Base-by-base conservation (phyloP, 768 basidiomycete genomes). In the Suillus bovinus region DNA sequence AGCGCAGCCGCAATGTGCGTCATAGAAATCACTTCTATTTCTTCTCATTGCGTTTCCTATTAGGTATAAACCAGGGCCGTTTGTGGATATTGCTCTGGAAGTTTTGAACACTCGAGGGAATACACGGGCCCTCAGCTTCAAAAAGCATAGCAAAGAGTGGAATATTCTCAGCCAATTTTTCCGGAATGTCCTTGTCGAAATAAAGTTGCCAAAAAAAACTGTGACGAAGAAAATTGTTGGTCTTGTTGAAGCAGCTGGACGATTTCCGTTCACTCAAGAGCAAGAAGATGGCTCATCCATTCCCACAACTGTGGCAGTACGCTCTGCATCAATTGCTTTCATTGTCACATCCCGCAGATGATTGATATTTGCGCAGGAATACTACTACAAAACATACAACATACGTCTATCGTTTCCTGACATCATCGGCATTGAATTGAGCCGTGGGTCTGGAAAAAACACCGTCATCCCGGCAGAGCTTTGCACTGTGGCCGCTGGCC, bases 391-490 rank as follows among this genome's bases (percentile, higher is more conserved):
- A 7, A 72, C 76, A 0, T 73, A 84, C 58, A 77, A 77, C 29
- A 69, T 76, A 0, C 66, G 62, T 0, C 61, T 84, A 16, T 36
- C 63, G 20, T 70, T 70, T 64, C 81, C 81, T 0, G 70, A 69
- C 0, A 75, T 76, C 16, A 67, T 82, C 39, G 83, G 81, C 9
- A 72, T 85, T 11, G 67, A 64, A 11, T 56, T 70, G 42, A 72
- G 69, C 5, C 71, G 74, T 1, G 74, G 74, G 0, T 39, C 55
- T 39, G 55, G 55, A 39, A 56, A 56, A 56, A 56, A 56, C 24
- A 70, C 81, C 17, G 71, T 86, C 34, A 66, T 79, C 8, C 86
- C 87, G 0, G 76, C 81, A 0, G 85, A 88, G 61, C 62, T 84
- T 0, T 85, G 83, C 61, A 34, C 66, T 0, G 63, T 88, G 16